Base-by-base conservation (phyloP, 108 stramenopile genomes). In the Pseudonitzschia multiseries region DNA sequence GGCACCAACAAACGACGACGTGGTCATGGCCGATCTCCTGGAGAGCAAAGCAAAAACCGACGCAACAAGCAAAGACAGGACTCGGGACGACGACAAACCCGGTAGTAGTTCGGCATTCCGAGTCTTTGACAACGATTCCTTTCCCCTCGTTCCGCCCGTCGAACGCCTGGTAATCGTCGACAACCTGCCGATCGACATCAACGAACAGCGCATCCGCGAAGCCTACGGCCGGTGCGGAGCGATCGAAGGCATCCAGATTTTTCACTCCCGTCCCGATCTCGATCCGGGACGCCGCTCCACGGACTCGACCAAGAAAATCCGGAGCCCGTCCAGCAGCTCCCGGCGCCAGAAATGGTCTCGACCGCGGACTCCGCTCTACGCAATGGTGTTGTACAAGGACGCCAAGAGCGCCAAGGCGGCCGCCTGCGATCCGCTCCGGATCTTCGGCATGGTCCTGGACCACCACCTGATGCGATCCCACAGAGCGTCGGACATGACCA, bases 371-470 rank as follows among this genome's bases (percentile, higher is more conserved):
- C 89, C 93, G 6, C 81, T 94, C 0, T 94, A 94, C 59, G 93
- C 79, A 18, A 84, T 84, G 42, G 73, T 94, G 20, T 68, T 74
- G 20, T 94, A 86, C 65, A 57, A 75, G 26, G 83, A 86, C 52
- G 69, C 67, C 15, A 76, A 76, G 22, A 86, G 86, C 12, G 84
- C 79, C 57, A 48, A 63, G 36, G 70, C 71, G 36, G 90, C 90
- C 17, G 74, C 79, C 4, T 57, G 68, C 22, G 83, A 81, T 22
- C 76, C 81, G 21, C 75, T 94, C 28, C 80, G 85, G 24, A 81
- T 92, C 31, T 94, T 94, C 81, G 93, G 93, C 36, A 91, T 88
- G 79, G 84, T 94, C 50, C 73, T 90, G 40, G 72, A 86, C 36
- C 71, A 75, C 27, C 90, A 92, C 74, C 70, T 84, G 33, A 84